Conservation (phyloP, 805 yeast genomes). For the Saccharomycopsis vini region DNA sequence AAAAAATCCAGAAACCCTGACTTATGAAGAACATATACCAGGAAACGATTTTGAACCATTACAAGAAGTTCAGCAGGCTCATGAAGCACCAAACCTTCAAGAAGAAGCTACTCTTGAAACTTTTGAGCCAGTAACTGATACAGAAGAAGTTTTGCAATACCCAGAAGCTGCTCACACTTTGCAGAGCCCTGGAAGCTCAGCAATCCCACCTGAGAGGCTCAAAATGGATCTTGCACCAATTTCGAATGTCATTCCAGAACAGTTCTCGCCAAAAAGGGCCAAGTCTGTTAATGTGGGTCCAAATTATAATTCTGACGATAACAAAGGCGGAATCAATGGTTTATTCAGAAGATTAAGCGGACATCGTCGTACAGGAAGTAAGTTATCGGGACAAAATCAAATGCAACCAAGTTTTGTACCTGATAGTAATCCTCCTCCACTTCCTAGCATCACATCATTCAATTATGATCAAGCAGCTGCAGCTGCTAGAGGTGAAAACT, state of each 20-base stretch:
- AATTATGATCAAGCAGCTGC: constrained; percentile 4
- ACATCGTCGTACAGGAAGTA: constrained; percentile 16
- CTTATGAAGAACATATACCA: neutral
- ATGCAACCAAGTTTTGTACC: constrained; percentile 17
- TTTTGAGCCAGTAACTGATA: constrained; percentile 17
- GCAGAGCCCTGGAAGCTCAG: constrained; percentile 9
- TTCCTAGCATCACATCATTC: constrained; percentile 12
- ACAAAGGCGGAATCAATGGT: constrained; percentile 17
- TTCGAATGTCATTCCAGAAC: constrained; percentile 4
- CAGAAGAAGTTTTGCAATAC: constrained; percentile 25
- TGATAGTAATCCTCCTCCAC: constrained; percentile 16
- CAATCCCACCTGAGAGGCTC: too few species aligned
- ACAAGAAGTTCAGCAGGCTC: constrained; percentile 14
- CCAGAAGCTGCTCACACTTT: constrained; percentile 38
- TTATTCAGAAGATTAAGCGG: constrained; percentile 30
- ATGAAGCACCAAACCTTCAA: too few species aligned
- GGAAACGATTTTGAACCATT: constrained; percentile 1
- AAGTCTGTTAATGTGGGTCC: constrained; percentile 10
- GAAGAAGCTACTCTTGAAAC: neutral
- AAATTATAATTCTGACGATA: neutral
- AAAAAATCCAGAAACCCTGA: neutral
- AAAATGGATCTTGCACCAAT: neutral
- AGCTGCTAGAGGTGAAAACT: neutral
- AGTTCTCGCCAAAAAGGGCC: constrained; percentile 17
- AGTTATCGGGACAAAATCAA: neutral